These are phyloP conservation scores for Dendrobium catenatum DNA, from an alignment of 106 monocot species.

Conservation along the genomic window DNA sequence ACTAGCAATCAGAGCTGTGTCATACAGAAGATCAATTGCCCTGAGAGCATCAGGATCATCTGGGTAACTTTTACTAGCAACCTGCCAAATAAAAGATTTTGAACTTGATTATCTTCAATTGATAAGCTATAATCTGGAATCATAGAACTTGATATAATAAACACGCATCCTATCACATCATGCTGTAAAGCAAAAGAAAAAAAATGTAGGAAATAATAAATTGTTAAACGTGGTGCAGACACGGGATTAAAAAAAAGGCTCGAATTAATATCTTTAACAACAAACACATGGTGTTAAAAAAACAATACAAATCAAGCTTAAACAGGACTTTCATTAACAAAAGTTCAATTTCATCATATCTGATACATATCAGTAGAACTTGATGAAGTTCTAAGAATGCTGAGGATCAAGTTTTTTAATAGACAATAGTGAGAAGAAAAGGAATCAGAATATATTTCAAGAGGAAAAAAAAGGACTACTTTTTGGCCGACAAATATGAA, in stretches of 20 bases:
- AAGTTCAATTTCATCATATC: too few relatives aligned
- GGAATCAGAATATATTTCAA: too few relatives aligned
- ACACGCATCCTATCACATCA: too few relatives aligned
- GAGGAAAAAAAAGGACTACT: too few relatives aligned
- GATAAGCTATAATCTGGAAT: background rate
- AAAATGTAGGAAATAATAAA: background rate
- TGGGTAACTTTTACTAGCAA: constrained; percentile 47
- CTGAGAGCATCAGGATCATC: constrained; percentile 69
- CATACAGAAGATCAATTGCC: constrained; percentile 80
- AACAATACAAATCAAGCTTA: background rate
- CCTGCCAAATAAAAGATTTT: constrained; percentile 31
- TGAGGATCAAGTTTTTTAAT: too few relatives aligned
- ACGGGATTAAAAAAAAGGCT: too few relatives aligned
- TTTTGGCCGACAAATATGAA: too few relatives aligned
- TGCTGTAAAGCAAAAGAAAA: background rate
- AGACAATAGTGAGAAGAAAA: too few relatives aligned
- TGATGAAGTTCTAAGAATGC: too few relatives aligned
- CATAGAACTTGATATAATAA: background rate
- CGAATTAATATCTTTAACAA: too few relatives aligned
- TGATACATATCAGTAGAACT: too few relatives aligned
- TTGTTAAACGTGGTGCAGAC: too few relatives aligned
- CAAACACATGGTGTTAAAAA: background rate
- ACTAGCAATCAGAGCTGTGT: constrained; percentile 88
- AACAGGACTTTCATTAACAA: background rate
- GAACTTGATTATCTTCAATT: background rate